Conservation (phyloP, 345 rosid species). For the Lepidium sativum region DNA sequence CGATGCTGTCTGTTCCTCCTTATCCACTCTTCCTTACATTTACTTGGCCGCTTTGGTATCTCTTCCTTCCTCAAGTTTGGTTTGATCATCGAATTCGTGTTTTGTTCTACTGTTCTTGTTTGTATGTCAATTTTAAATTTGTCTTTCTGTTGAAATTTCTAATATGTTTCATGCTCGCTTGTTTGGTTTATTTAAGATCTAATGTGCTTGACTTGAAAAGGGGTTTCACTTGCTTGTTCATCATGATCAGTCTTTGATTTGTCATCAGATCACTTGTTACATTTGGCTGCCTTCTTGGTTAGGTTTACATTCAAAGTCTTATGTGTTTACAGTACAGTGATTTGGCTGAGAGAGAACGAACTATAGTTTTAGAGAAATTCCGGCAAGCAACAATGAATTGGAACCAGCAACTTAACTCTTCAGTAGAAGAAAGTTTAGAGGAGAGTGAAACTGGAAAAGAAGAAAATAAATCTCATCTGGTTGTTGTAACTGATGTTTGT, state of each 20-base stretch:
- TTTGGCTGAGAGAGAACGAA: conserved; percentile 53
- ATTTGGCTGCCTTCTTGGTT: neutral
- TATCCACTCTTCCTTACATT: conserved; percentile 67
- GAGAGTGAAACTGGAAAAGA: conserved; percentile 31
- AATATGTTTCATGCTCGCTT: neutral
- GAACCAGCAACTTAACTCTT: conserved; percentile 47
- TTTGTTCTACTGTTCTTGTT: neutral
- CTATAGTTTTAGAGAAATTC: conserved; percentile 45
- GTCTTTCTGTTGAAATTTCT: too few species aligned
- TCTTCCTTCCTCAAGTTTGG: neutral
- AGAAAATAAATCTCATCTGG: conserved; percentile 50
- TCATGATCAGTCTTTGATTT: neutral
- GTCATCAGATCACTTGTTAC: neutral
- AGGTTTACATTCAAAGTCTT: neutral
- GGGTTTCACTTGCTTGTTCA: neutral
- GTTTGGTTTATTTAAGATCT: neutral
- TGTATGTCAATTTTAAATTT: too few species aligned
- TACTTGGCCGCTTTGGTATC: conserved; percentile 58
- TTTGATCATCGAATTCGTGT: neutral
- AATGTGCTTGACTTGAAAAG: neutral
- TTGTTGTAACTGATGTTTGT: conserved; percentile 75
- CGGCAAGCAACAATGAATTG: conserved; percentile 45
- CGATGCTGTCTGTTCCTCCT: conserved; percentile 69
- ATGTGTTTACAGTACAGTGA: conserved; percentile 57
- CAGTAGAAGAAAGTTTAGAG: conserved; percentile 32